A percentile compares a stretch with the other conserved stretches of the same genome.
These are phyloP conservation scores for Tetrahymena thermophila DNA, from an alignment of 73 alveolate species.

Conservation along the genomic window DNA sequence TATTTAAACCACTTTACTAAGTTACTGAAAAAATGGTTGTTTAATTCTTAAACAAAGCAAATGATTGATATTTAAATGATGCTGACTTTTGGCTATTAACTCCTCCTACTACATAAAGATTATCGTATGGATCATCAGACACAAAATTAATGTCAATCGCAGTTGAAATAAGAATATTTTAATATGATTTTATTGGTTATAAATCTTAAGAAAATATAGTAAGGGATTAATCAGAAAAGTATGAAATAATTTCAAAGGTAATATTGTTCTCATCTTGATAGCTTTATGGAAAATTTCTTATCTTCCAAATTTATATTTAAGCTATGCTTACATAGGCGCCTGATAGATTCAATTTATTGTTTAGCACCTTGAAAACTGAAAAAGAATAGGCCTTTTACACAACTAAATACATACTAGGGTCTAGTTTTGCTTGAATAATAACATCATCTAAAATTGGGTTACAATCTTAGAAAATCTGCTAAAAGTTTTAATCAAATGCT, in stretches of 20 bases:
- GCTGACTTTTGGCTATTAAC: background rate
- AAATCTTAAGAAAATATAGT: background rate
- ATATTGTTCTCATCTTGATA: background rate
- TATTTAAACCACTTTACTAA: background rate
- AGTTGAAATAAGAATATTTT: background rate
- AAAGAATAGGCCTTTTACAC: background rate
- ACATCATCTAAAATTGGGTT: background rate
- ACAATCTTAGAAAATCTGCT: background rate
- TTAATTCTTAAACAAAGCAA: background rate
- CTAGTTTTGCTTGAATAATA: background rate
- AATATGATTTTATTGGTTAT: background rate
- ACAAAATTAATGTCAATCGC: background rate
- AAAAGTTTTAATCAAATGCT: background rate
- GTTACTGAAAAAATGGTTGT: background rate
- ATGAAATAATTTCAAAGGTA: background rate
- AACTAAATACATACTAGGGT: background rate
- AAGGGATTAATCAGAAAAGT: background rate
- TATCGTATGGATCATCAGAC: background rate
- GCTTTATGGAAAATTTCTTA: background rate
- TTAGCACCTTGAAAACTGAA: background rate
- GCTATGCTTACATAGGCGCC: background rate
- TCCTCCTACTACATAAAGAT: background rate
- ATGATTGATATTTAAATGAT: background rate
- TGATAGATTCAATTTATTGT: background rate
- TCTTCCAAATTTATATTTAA: background rate